A percentile compares a stretch with the other conserved stretches of the same genome.
Evolutionary conservation across 306 rosid genomes (phyloP).

Genomic region (Gastrolobium bilobum): DNA sequence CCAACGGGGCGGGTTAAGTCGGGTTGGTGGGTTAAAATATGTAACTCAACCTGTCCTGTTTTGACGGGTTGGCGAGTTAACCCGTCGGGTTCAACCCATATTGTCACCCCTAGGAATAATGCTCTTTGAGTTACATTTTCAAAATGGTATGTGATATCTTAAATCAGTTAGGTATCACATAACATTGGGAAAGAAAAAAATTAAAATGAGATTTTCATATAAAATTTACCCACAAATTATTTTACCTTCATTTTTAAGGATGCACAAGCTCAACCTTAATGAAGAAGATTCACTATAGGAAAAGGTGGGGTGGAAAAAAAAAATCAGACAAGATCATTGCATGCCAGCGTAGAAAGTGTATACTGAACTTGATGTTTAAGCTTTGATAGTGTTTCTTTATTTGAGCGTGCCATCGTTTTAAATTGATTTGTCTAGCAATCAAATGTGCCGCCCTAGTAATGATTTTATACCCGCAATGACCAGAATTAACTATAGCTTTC

Average conservation of each 20-base stretch:
- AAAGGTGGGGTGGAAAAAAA: neutral
- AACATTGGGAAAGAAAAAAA: neutral
- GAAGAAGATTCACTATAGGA: constrained; percentile 31
- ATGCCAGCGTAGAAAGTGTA: constrained; percentile 48
- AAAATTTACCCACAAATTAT: no score
- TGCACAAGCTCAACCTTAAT: constrained; percentile 1
- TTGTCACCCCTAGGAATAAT: no score
- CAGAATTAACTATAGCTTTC: constrained; percentile 10
- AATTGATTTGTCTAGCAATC: constrained; percentile 31
- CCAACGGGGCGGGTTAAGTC: no score
- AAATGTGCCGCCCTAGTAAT: constrained; percentile 17
- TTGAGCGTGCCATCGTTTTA: constrained; percentile 46
- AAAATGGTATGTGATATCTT: constrained; percentile 18
- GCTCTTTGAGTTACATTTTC: constrained; percentile 21
- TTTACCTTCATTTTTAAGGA: constrained; percentile 1
- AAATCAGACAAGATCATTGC: constrained; percentile 48
- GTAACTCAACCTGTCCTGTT: no score
- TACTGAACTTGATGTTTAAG: constrained; percentile 41
- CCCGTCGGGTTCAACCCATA: no score
- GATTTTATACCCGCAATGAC: neutral
- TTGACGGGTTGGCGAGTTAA: no score
- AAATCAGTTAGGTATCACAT: neutral
- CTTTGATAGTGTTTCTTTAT: constrained; percentile 46
- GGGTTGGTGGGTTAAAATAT: no score
- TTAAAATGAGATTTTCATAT: neutral